Base-by-base conservation (phyloP, 257 asterid genomes). In the Solanum pinnatisectum region DNA sequence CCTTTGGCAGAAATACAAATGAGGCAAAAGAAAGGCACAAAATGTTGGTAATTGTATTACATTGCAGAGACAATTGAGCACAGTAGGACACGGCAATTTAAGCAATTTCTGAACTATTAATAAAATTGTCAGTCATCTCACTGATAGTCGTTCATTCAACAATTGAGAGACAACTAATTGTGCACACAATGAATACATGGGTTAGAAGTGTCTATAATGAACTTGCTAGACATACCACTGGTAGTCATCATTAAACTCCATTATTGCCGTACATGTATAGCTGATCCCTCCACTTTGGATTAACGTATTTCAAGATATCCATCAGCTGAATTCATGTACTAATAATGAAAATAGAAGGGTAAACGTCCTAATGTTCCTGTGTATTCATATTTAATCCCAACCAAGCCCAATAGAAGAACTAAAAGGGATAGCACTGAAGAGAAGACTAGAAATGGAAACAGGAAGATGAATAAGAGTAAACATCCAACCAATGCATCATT, bases 1-100 rank as follows among this genome's bases (percentile, higher is more conserved):
- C 93, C 98, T 89, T 90, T 92, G 93, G 93, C 90, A 88, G 76
- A 86, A 49, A n/a, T 35, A 49, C 12, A 33, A 25, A 73, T 72
- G 70, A 32, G 78, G 71, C 88, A 74, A 79, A 37, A 89, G 10
- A 90, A 59, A 73, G 56, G 84, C 27, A 44, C 22, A 40, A 72
- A 88, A 83, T 42, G 74, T 46, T 82, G 74, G 85, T 13, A 87
- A 10, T 10, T 33, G 46, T 83, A 81, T 83, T 33, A 74, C 60
- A 4, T n/a, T 83, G 65, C 77, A 67, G 85, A 20, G 23, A 86
- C 36, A 84, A 39, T 59, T 32, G 32, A 86, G 15, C 40, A 6
- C 10, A 44, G 39, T 15, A 44, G 18, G 25, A 44, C 22, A 44
- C 14, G 9, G 68, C 56, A 70, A 90, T n/a, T 39, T 27, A 79